These are phyloP conservation scores for Vinca minor DNA, from an alignment of 257 asterid species.

Conservation along the genomic window DNA sequence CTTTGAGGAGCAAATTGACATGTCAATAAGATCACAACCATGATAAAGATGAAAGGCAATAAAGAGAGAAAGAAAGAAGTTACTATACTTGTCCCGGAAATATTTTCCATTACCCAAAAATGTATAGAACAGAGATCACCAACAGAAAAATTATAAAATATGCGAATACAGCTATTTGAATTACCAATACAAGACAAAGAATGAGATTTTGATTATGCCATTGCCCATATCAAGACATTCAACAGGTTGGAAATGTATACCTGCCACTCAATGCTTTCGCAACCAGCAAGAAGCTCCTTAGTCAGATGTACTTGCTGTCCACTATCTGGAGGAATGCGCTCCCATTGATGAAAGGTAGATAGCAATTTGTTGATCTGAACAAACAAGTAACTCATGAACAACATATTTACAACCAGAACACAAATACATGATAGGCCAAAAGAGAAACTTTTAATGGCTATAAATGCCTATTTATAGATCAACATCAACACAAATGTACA, in stretches of 20 bases:
- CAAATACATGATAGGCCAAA: background rate
- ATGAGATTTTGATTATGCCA: background rate
- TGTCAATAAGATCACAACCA: background rate
- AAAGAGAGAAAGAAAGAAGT: background rate
- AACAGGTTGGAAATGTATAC: conserved; percentile 26
- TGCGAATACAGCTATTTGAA: background rate
- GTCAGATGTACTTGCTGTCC: conserved; percentile 53
- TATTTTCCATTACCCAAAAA: background rate
- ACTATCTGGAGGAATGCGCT: conserved; percentile 50
- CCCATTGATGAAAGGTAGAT: conserved; percentile 77
- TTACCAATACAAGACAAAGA: background rate
- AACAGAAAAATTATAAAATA: background rate
- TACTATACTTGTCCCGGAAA: background rate
- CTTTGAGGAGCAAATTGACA: conserved; percentile 1
- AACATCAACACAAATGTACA: too few species aligned
- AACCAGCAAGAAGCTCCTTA: conserved; percentile 70
- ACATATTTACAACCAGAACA: background rate
- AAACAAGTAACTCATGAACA: conserved; percentile 19
- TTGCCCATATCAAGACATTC: too few species aligned
- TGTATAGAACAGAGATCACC: background rate
- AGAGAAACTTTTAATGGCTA: background rate
- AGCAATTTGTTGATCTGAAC: conserved; percentile 77
- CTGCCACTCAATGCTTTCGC: conserved; percentile 98
- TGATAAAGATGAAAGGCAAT: background rate
- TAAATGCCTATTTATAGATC: background rate